Evolutionary conservation across 352 stramenopile species (phyloP).

Genomic region (Phytophthora foliorum): DNA sequence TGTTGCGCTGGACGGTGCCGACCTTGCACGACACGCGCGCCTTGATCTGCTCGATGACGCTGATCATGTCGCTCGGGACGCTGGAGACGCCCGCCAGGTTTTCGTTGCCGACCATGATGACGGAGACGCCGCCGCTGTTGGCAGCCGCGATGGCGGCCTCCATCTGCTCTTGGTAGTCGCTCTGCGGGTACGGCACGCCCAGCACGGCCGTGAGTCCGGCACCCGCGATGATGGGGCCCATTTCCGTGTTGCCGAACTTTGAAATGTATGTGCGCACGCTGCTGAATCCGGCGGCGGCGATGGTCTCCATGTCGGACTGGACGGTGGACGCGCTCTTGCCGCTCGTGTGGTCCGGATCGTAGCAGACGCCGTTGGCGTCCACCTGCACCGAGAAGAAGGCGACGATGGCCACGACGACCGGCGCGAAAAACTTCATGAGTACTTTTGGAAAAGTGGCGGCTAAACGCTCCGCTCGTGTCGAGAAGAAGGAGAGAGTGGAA

Average conservation of each 20-base stretch:
- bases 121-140: constrained; percentile 52
- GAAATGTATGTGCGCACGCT: constrained; percentile 80
- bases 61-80: constrained; percentile 53
- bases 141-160: constrained; percentile 50
- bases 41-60: constrained; percentile 67
- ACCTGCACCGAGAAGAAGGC: constrained; percentile 46
- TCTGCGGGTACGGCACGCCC: constrained; percentile 59
- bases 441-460: constrained; percentile 40
- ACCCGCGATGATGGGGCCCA: constrained; percentile 58
- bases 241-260: constrained; percentile 59
- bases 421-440: constrained; percentile 53
- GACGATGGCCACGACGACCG: constrained; percentile 43
- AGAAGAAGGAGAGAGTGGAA: constrained; percentile 36
- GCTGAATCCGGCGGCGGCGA: constrained; percentile 62
- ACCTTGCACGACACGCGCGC: constrained; percentile 60
- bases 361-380: constrained; percentile 76
- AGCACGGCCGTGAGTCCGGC: constrained; percentile 59
- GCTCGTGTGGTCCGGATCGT: constrained; percentile 66
- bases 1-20: constrained; percentile 77
- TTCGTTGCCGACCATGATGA: constrained; percentile 80
- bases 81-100: constrained; percentile 49
- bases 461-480: constrained; percentile 18
- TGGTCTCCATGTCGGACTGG: constrained; percentile 54
- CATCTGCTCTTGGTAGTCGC: constrained; percentile 57
- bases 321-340: constrained; percentile 49